Conservation (phyloP, 139 green algal genomes). For the Desmodesmus armatus region DNA sequence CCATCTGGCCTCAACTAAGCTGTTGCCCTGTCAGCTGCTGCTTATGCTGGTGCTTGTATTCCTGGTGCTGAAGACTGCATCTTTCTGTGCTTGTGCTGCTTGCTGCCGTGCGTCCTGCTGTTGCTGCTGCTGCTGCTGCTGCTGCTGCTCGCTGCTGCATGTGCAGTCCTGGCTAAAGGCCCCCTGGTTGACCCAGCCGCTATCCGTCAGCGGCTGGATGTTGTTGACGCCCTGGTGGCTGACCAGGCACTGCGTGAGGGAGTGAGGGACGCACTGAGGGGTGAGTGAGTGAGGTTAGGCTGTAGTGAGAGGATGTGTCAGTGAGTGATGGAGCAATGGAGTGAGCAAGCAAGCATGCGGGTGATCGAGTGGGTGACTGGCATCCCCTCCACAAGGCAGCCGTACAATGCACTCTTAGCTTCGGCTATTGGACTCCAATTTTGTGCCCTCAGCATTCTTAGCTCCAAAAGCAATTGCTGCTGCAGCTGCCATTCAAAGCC, state of each 20-base stretch:
- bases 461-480: no score
- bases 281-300: conserved; percentile 40
- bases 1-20: no score
- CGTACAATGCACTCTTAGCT: no score
- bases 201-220: conserved; percentile 82
- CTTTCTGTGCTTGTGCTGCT: background rate
- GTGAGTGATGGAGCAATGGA: no score
- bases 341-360: no score
- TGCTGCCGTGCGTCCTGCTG: background rate
- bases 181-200: conserved; percentile 83
- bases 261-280: conserved; percentile 76
- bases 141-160: background rate
- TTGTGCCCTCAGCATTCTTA: no score
- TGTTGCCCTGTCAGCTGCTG: no score
- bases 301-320: no score
- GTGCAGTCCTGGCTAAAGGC: conserved; percentile 97
- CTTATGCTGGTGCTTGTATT: background rate
- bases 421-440: no score
- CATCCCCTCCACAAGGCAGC: no score
- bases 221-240: conserved; percentile 85
- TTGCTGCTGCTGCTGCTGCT: background rate
- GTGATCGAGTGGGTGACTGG: no score
- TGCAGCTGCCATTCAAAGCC: background rate
- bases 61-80: background rate
- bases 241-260: conserved; percentile 78